These are phyloP conservation scores for Viola pubescens DNA, from an alignment of 441 rosid genomes.

Conservation along the genomic window DNA sequence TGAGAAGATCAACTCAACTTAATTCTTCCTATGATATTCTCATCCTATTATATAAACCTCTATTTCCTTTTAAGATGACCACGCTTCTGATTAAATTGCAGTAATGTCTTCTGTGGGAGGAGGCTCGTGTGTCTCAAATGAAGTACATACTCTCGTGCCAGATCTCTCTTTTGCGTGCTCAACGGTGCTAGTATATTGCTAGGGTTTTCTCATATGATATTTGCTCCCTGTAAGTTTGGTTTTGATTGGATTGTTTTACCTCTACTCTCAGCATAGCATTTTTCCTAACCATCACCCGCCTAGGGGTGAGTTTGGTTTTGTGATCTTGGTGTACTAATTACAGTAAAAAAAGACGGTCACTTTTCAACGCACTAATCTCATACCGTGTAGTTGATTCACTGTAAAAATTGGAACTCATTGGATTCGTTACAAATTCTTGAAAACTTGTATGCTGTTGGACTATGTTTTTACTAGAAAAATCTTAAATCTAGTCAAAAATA, in stretches of 20 bases:
- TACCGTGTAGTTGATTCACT: constrained; percentile 10
- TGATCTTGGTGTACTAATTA: background rate
- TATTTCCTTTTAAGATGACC: too few species aligned
- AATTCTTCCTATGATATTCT: too few species aligned
- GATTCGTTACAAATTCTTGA: constrained; percentile 1
- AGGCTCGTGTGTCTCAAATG: constrained; percentile 36
- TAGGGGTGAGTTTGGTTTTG: too few species aligned
- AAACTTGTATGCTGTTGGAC: too few species aligned
- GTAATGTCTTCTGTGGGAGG: constrained; percentile 74
- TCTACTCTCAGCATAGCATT: constrained; percentile 3
- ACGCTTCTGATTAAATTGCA: constrained; percentile 25
- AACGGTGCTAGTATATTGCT: background rate
- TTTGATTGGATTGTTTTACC: constrained; percentile 11
- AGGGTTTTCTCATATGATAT: constrained; percentile 10
- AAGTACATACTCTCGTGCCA: constrained; percentile 5
- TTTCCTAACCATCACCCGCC: constrained; percentile 4
- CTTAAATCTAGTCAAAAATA: too few species aligned
- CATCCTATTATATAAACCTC: too few species aligned
- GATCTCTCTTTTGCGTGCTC: background rate
- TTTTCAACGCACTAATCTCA: too few species aligned
- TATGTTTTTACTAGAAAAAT: too few species aligned
- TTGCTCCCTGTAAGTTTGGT: constrained; percentile 8
- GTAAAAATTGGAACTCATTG: constrained; percentile 16
- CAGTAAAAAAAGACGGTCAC: background rate
- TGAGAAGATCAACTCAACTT: too few species aligned